Conservation (phyloP, 1,284 basidiomycete genomes). For the Ganoderma multipileum region DNA sequence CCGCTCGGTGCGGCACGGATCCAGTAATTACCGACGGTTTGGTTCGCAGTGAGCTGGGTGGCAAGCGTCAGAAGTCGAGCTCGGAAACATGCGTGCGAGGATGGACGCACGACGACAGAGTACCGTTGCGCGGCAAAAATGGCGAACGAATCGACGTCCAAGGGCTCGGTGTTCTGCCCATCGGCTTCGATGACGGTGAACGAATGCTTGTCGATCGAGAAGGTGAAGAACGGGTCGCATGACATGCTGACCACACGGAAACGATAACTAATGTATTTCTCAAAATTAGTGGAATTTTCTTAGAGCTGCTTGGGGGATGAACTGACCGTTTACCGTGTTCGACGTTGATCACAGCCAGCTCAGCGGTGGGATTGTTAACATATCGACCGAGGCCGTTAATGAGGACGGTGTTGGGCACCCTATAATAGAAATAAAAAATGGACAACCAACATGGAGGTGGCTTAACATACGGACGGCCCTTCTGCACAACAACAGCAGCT, state of each 20-base stretch:
- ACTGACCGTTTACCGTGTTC: slow-evolving; percentile 40
- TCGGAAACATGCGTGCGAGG: background rate
- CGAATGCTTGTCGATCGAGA: slow-evolving; percentile 51
- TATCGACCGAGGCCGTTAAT: slow-evolving; percentile 57
- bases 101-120: slow-evolving; percentile 33
- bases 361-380: slow-evolving; percentile 28
- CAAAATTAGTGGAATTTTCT: background rate
- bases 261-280: slow-evolving; percentile 32
- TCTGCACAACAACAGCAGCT: slow-evolving; percentile 8
- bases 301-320: background rate
- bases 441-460: background rate
- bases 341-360: slow-evolving; percentile 43
- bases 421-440: background rate
- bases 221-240: slow-evolving; percentile 36
- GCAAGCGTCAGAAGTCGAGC: background rate
- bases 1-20: slow-evolving; percentile 47
- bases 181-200: slow-evolving; percentile 58
- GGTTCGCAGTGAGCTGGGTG: slow-evolving; percentile 38
- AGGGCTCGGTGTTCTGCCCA: slow-evolving; percentile 47
- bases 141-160: slow-evolving; percentile 45
- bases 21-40: slow-evolving; percentile 46
- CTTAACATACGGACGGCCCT: background rate
- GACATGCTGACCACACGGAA: slow-evolving; percentile 56
- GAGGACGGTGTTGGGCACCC: slow-evolving; percentile 44
- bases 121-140: slow-evolving; percentile 45